Percentiles rank a stretch among this genome's conserved stretches.
Evolutionary conservation across 495 filamentous ascomycete species (phyloP).

Genomic region (Margaritispora aquatica): DNA sequence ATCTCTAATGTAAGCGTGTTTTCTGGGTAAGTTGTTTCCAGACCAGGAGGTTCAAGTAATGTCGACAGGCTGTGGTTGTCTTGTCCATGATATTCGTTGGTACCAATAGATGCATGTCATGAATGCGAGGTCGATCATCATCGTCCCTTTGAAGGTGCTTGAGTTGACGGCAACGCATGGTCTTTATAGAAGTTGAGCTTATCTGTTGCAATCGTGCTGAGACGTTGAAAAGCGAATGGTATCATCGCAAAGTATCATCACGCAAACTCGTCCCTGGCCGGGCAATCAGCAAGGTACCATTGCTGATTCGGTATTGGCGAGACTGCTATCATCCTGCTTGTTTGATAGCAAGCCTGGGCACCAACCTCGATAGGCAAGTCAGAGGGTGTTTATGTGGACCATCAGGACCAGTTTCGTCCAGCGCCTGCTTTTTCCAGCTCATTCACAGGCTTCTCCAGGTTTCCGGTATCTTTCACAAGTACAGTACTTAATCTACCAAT

Average conservation of each 20-base stretch:
- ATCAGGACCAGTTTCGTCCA: background rate
- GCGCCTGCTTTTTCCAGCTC: background rate
- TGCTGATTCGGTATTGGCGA: background rate
- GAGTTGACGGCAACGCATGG: background rate
- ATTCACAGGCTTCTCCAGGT: constrained; percentile 4
- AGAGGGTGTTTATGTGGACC: too few species aligned
- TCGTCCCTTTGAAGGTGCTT: background rate
- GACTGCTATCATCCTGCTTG: constrained; percentile 2
- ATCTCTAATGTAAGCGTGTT: too few species aligned
- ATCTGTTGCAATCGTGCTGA: background rate
- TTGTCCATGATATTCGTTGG: too few species aligned
- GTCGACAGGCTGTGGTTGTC: too few species aligned
- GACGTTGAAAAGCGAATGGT: background rate
- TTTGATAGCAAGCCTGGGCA: constrained; percentile 4
- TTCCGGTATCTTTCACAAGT: background rate
- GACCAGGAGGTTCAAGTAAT: too few species aligned
- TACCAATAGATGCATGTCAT: background rate
- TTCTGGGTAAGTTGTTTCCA: too few species aligned
- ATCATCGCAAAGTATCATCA: background rate
- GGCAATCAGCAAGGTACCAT: too few species aligned
- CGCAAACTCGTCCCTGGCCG: background rate
- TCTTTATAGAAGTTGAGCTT: background rate
- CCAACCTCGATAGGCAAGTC: background rate
- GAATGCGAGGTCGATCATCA: background rate
- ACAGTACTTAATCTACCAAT: background rate